Evolutionary conservation across 139 green algal genomes (phyloP), one percentile per base, ranked within the genome.

Genomic region (Chlorella sp.): DNA sequence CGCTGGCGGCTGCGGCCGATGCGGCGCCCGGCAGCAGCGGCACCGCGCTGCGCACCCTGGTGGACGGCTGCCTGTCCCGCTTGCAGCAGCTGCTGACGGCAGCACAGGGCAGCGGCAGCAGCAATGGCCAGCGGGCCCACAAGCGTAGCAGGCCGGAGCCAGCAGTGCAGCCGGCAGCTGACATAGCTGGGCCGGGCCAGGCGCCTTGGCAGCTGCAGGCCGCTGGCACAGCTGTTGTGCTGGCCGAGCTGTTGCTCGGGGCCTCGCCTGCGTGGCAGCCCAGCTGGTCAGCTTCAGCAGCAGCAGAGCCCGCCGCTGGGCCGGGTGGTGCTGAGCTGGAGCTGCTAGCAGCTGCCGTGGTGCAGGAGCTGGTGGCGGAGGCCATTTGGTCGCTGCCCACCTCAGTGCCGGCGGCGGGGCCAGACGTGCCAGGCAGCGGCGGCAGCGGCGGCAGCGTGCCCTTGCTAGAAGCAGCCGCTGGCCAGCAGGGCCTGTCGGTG

Each of bases 201-300:
- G 32, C 24, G 77, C 76, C 76, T 5, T 94, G 90, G 90, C 91
- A 92, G 83, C 80, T 89, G 58, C 51, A 69, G 5, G 60, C 85
- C 30, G 91, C 90, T 30, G 81, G 89, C 41, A 72, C 87, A 20
- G 91, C 88, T 24, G 74, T 68, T 6, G 88, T 93, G 32, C 34
- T 89, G 3, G 46, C 91, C 32, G 93, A 96, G 87, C 79, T 95
- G 38, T 2, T 94, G 17, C 91, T 93, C 76, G 94, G 94, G 0
- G 91, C 94, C 0, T 96, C 92, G 7, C 58, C 74, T 3, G 86
- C 86, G 0, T 95, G 92, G 92, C 43, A 73, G 64, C 74, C 77
- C 40, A 73, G 40, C 58, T 83, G 77, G 77, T 11, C 69, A 72
- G 75, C 44, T 44, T 20, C 60, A 46, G 44, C 56, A 77, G 74